These are phyloP conservation scores for Tolypocladium pustulatum DNA, from an alignment of 2,329 filamentous ascomycete species.

Conservation along the genomic window DNA sequence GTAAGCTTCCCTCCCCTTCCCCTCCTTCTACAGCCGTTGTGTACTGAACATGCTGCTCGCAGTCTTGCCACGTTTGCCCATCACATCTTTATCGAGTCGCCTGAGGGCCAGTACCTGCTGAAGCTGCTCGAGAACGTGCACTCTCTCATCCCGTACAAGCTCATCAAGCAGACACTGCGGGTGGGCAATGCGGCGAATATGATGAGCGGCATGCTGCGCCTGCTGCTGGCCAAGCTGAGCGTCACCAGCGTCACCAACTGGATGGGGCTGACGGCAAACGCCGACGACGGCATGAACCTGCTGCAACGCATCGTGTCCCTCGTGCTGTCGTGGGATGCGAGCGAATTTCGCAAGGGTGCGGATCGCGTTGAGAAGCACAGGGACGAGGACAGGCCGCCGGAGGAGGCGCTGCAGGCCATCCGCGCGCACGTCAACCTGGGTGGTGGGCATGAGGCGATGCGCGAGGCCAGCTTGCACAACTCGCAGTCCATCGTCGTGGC, in stretches of 20 bases:
- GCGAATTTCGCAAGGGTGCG: conserved; percentile 55
- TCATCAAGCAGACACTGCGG: conserved; percentile 62
- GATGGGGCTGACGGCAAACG: conserved; percentile 60
- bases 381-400: conserved; percentile 36
- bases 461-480: conserved; percentile 41
- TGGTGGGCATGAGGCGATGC: conserved; percentile 46
- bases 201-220: conserved; percentile 63
- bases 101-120: conserved; percentile 64
- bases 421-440: conserved; percentile 43
- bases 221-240: conserved; percentile 70
- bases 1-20: conserved; percentile 30
- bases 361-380: conserved; percentile 55
- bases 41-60: neutral
- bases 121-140: conserved; percentile 62
- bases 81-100: conserved; percentile 60
- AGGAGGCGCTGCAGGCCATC: conserved; percentile 51
- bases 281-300: conserved; percentile 72
- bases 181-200: conserved; percentile 74
- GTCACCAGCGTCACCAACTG: conserved; percentile 67
- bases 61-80: conserved; percentile 67
- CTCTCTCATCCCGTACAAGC: conserved; percentile 58
- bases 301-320: conserved; percentile 67
- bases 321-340: conserved; percentile 61
- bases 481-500: conserved; percentile 52
- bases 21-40: neutral